phyloP scores from a whole-genome alignment of 352 stramenopile genomes.

The Thalassiosira oceanica region DNA sequence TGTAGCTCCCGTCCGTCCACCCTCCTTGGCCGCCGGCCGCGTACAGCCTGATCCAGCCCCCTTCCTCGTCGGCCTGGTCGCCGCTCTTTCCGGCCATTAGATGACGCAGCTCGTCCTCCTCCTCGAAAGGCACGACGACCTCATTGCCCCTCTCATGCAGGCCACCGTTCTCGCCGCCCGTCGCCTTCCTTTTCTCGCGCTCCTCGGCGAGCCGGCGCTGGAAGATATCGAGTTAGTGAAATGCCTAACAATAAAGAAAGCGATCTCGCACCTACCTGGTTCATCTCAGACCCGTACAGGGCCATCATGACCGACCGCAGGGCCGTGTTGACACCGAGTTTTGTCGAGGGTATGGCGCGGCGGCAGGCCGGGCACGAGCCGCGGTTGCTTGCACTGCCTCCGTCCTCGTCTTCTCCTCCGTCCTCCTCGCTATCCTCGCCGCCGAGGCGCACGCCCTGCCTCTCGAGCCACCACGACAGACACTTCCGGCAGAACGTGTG shows the following conservation, averaged over 20 bases:
- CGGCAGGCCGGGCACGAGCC: conserved; percentile 10
- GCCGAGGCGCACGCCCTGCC: neutral
- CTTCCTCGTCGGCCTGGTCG: conserved; percentile 22
- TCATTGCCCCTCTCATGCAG: conserved; percentile 43
- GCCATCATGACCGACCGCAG: conserved; percentile 46
- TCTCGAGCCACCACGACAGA: conserved; percentile 61
- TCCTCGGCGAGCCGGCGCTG: conserved; percentile 23
- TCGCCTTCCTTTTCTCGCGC: conserved; percentile 7
- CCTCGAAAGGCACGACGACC: conserved; percentile 23
- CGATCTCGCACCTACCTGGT: too few relatives aligned
- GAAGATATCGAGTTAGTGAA: too few relatives aligned
- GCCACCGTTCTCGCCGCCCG: conserved; percentile 42
- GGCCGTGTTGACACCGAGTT: conserved; percentile 46
- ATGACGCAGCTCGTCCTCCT: conserved; percentile 27
- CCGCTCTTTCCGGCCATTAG: conserved; percentile 12
- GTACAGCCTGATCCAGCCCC: conserved; percentile 30
- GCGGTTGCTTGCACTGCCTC: neutral
- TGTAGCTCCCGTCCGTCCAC: neutral
- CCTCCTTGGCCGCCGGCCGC: neutral
- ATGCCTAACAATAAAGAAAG: too few relatives aligned
- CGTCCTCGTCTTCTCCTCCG: neutral
- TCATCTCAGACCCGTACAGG: conserved; percentile 52
- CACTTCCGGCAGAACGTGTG: conserved; percentile 68
- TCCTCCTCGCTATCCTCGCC: conserved; percentile 3
- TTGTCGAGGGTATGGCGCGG: neutral